phyloP scores from a whole-genome alignment of 768 basidiomycete genomes.

The Russula vinacea region DNA sequence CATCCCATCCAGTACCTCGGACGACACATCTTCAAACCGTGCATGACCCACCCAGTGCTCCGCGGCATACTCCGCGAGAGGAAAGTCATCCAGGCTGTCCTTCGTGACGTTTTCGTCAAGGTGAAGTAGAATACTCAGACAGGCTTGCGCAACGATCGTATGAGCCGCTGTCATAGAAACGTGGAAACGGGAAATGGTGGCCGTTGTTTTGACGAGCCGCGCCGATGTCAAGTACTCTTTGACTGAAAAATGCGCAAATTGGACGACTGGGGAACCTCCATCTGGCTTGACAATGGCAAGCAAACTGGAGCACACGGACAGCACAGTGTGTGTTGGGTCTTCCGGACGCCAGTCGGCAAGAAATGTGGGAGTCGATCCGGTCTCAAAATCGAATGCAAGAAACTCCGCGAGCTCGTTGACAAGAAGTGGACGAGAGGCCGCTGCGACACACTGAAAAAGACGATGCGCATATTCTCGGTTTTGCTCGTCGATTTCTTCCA shows the following conservation, averaged over 20 bases:
- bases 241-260: too few species aligned
- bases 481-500: not conserved
- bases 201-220: too few species aligned
- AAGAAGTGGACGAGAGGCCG: not conserved
- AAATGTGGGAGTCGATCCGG: not conserved
- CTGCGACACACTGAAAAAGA: not conserved
- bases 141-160: too few species aligned
- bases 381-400: not conserved
- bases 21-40: not conserved
- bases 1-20: not conserved
- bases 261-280: not conserved
- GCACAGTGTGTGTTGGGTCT: not conserved
- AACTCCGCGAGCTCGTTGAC: slow-evolving; percentile 1
- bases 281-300: not conserved
- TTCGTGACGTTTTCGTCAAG: not conserved
- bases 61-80: slow-evolving; percentile 34
- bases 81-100: not conserved
- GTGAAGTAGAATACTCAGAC: too few species aligned
- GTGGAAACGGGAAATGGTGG: not conserved
- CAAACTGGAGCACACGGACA: not conserved
- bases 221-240: not conserved
- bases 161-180: too few species aligned
- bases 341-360: slow-evolving; percentile 1
- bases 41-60: slow-evolving; percentile 32
- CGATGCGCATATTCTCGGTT: not conserved